Evolutionary conservation across 2,329 filamentous ascomycete genomes (phyloP).

Genomic region (Capronia americana): DNA sequence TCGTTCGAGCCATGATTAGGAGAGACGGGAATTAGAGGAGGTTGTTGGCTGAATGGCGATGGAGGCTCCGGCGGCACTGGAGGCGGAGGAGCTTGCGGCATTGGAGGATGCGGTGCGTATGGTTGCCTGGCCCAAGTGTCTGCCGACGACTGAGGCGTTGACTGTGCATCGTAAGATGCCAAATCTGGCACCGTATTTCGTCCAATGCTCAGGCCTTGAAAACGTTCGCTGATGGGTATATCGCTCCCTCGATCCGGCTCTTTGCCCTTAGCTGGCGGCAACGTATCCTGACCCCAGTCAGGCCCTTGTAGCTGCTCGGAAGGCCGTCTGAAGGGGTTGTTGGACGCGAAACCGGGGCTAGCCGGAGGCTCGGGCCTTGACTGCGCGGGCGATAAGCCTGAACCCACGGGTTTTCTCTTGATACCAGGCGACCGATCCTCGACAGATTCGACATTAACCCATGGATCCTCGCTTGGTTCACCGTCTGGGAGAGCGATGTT

Average conservation of each 20-base stretch:
- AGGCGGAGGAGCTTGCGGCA: constrained; percentile 34
- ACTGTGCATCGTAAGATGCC: constrained; percentile 17
- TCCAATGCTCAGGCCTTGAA: constrained; percentile 19
- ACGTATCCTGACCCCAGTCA: constrained; percentile 19
- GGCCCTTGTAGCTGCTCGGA: constrained; percentile 17
- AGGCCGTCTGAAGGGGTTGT: constrained; percentile 39
- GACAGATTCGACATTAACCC: constrained; percentile 28
- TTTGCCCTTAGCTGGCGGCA: constrained; percentile 28
- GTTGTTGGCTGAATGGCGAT: constrained; percentile 34
- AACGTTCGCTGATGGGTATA: constrained; percentile 7
- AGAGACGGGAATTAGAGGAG: constrained; percentile 31
- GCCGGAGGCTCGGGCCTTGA: constrained; percentile 6
- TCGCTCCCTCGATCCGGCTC: constrained; percentile 21
- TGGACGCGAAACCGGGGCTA: constrained; percentile 33
- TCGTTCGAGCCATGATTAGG: constrained; percentile 25
- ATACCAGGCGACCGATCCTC: constrained; percentile 30
- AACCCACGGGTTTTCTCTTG: constrained; percentile 36
- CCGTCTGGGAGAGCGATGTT: constrained; percentile 9
- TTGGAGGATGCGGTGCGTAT: constrained; percentile 23
- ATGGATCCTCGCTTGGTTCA: constrained; percentile 27
- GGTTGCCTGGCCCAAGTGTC: constrained; percentile 16
- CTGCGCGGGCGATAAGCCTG: constrained; percentile 15
- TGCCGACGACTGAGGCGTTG: constrained; percentile 11
- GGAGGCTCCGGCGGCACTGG: constrained; percentile 28
- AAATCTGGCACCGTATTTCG: constrained; percentile 1